Base-by-base conservation (phyloP, 768 basidiomycete genomes). In the Mycena latifolia region DNA sequence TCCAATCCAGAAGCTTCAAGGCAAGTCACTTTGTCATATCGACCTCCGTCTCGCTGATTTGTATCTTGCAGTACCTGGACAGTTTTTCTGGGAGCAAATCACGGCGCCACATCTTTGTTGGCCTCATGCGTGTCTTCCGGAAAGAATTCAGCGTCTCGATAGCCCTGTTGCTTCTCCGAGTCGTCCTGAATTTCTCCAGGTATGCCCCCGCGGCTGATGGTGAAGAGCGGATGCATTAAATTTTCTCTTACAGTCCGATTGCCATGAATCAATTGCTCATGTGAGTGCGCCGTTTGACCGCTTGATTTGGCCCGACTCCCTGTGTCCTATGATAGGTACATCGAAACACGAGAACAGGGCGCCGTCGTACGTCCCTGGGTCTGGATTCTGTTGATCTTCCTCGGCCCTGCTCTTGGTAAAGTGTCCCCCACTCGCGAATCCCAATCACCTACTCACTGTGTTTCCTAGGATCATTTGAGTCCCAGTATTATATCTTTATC, bases 341-440 rank as follows among this genome's bases (percentile, higher is more conserved):
- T 93, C 35, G 90, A 92, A 77, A 82, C 63, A 17, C 41, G 14
- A 43, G 20, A 73, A 0, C 74, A 78, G 17, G 73, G 2, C 12
- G 24, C 74, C n/a, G 82, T 87, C 0, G 71, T 89, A 31, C 83
- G 84, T 35, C 92, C 92, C 0, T 92, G 91, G 87, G 84, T 92
- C 11, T 93, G 91, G 91, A 84, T 92, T 20, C 27, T 77, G 0
- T 77, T 78, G 72, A 77, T 89, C 12, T 83, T 88, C 53, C 33
- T 84, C 10, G 87, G 86, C 15, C 85, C 87, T 14, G 73, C 80
- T 6, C 0, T 83, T 9, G 77, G 77, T 29, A 48, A 11, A 18
- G 12, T n/a, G 6, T 11, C 24, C 17, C 29, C 50, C 20, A n/a
- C 17, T 37, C 39, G 33, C 15, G 5, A 11, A 53, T 10, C 1